Conservation (phyloP, 2,329 filamentous ascomycete species). For the Sporothrix sp. region DNA sequence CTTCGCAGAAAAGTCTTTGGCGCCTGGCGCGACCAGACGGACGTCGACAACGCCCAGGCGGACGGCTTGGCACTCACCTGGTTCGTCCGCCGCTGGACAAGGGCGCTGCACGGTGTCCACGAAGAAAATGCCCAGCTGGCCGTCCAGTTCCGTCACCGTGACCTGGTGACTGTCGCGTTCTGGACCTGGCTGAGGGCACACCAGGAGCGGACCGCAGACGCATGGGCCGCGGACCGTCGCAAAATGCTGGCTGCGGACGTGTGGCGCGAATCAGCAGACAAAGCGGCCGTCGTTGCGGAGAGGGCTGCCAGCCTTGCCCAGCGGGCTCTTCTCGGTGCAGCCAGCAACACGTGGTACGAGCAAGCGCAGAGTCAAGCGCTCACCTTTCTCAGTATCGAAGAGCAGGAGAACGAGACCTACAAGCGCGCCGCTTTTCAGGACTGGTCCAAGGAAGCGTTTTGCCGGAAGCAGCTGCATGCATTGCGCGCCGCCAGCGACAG, state of each 20-base stretch:
- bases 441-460: slow-evolving; percentile 11
- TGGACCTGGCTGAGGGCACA: slow-evolving; percentile 25
- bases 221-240: slow-evolving; percentile 12
- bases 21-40: slow-evolving; percentile 57
- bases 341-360: slow-evolving; percentile 11
- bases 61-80: slow-evolving; percentile 25
- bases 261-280: slow-evolving; percentile 19
- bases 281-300: slow-evolving; percentile 6
- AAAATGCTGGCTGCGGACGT: slow-evolving; percentile 8
- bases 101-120: slow-evolving; percentile 18
- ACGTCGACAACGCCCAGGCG: slow-evolving; percentile 46
- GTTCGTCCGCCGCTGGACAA: slow-evolving; percentile 23
- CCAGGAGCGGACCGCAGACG: slow-evolving; percentile 21
- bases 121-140: slow-evolving; percentile 21
- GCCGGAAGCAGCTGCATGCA: slow-evolving; percentile 8
- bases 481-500: neutral
- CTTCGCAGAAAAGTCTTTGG: slow-evolving; percentile 59
- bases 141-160: slow-evolving; percentile 22
- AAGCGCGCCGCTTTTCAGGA: slow-evolving; percentile 10
- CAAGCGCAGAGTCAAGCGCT: slow-evolving; percentile 4
- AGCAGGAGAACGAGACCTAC: slow-evolving; percentile 11
- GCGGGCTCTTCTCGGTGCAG: slow-evolving; percentile 16
- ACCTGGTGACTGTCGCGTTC: slow-evolving; percentile 23
- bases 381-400: slow-evolving; percentile 9
- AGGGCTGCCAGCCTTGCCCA: slow-evolving; percentile 15